Conservation (phyloP, 192 early-diverging fungal species). For the Piromyces finnis region DNA sequence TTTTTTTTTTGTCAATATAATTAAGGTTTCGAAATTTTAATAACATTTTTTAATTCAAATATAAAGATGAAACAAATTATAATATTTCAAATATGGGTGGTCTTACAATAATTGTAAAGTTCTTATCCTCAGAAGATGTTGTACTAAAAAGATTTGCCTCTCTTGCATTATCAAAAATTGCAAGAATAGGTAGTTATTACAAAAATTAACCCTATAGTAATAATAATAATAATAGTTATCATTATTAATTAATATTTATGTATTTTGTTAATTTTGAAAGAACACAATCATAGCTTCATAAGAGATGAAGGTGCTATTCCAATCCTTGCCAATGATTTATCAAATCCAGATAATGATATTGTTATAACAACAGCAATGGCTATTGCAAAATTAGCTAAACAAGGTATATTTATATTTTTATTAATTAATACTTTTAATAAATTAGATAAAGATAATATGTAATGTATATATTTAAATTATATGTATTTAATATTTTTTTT, state of each 20-base stretch:
- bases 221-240: no score
- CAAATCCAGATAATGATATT: slow-evolving; percentile 7
- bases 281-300: not conserved
- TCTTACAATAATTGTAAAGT: not conserved
- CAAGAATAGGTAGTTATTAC: not conserved
- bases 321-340: not conserved
- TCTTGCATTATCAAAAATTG: not conserved
- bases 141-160: not conserved
- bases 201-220: no score
- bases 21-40: no score
- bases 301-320: not conserved
- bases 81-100: not conserved
- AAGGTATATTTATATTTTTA: slow-evolving; percentile 8
- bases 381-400: slow-evolving; percentile 16
- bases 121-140: not conserved
- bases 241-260: no score
- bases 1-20: no score
- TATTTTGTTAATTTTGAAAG: no score
- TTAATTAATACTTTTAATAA: no score
- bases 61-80: not conserved
- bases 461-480: no score
- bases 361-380: slow-evolving; percentile 19
- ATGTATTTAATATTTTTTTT: no score
- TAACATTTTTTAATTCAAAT: no score
- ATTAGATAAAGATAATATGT: no score